These are phyloP conservation scores for Fusarium ramigenum DNA, from an alignment of 2,329 filamentous ascomycete genomes.

Conservation along the genomic window DNA sequence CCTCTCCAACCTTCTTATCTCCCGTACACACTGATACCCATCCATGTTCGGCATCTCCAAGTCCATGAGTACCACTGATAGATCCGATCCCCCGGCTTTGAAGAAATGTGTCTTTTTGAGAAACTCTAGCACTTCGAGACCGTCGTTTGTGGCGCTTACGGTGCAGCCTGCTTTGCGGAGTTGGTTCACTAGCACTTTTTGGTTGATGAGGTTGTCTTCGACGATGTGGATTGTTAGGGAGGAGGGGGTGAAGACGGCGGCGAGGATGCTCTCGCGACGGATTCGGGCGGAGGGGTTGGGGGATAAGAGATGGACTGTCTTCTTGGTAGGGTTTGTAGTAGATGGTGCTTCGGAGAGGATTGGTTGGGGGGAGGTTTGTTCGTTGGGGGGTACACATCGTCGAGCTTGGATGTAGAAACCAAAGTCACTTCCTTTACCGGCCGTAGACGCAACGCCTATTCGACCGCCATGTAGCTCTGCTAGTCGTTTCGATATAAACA, in stretches of 20 bases:
- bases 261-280: not conserved
- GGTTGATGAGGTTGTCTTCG: slow-evolving; percentile 75
- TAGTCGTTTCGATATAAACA: slow-evolving; percentile 72
- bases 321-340: not conserved
- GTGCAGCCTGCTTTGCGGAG: slow-evolving; percentile 67
- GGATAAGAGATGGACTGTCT: not conserved
- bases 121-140: slow-evolving; percentile 63
- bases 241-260: not conserved
- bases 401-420: slow-evolving; percentile 69
- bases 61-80: slow-evolving; percentile 58
- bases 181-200: slow-evolving; percentile 73
- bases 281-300: not conserved
- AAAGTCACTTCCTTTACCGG: slow-evolving; percentile 68
- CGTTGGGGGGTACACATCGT: slow-evolving; percentile 48
- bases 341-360: not conserved
- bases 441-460: slow-evolving; percentile 68
- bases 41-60: slow-evolving; percentile 62
- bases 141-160: slow-evolving; percentile 70
- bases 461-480: slow-evolving; percentile 72
- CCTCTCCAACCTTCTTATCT: slow-evolving; percentile 52
- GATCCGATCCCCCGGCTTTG: slow-evolving; percentile 20
- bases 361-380: slow-evolving; percentile 14
- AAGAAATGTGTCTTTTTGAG: slow-evolving; percentile 48
- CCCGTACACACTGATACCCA: slow-evolving; percentile 53
- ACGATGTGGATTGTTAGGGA: slow-evolving; percentile 68